Base-by-base conservation (phyloP, 2,329 filamentous ascomycete genomes). In the Capronia epimyces region DNA sequence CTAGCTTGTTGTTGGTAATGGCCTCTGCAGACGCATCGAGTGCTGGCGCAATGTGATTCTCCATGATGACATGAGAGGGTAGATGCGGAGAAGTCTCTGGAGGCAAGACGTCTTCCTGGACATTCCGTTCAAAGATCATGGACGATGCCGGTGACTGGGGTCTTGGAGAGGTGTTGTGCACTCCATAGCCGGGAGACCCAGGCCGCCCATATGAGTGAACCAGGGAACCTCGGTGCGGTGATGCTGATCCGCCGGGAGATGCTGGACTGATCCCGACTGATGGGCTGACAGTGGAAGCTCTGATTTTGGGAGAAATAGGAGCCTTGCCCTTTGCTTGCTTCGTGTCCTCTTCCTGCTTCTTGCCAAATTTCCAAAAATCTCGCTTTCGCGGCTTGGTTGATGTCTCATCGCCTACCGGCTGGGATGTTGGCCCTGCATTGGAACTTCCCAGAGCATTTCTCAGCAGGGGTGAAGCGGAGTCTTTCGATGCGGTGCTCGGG, bases 41-140 rank as follows among this genome's bases (percentile, higher is more conserved):
- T 10, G 94, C 90, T 0, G 91, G 81, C 6, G 91, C 91, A 60
- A 97, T 96, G 66, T 90, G 81, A 71, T 97, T 90, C 68, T 97
- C 91, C 6, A 89, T 95, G 62, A 90, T 83, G 62, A 97, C 95
- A 65, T 97, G 91, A 6, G 87, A 83, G 2, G 91, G 91, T 55
- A 96, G 93, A n/a, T 88, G 87, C 1, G 87, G 84, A 2, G 87
- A 91, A 55, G 79, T 82, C 53, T 89, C 85, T 34, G 79, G 73
- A n/a, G 81, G 70, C 2, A 79, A 64, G 24, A 79, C 74, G 63
- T 81, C 81, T 63, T 96, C 90, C 69, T 96, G 91, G 20, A 97
- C 91, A 67, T 90, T 88, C 63, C 91, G 86, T 73, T 97, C 91
- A 66, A 97, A 97, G 63, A 97, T 96, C 62, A 79, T 74, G 42